Percentiles rank a stretch among this genome's conserved stretches.
These are phyloP conservation scores for Colletotrichum echinochloae DNA, from an alignment of 2,329 filamentous ascomycete genomes.

Conservation along the genomic window DNA sequence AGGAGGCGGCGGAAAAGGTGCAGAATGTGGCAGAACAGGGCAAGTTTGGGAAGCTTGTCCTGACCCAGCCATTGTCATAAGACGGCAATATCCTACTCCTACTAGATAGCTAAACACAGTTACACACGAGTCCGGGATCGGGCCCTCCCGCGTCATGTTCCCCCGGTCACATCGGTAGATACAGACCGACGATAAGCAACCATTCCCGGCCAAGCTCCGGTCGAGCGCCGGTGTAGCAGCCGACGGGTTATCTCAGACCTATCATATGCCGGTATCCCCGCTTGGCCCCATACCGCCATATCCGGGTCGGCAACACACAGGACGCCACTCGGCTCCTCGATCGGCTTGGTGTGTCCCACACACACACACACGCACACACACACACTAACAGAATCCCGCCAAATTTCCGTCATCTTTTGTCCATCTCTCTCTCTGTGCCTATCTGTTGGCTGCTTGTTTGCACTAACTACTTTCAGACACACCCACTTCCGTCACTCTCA, in stretches of 20 bases:
- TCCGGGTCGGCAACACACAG: conserved; percentile 27
- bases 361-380: not conserved
- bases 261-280: not conserved
- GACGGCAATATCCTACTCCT: too few relatives aligned
- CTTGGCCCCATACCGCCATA: conserved; percentile 12
- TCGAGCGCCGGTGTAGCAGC: conserved; percentile 19
- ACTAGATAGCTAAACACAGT: too few relatives aligned
- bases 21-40: conserved; percentile 7
- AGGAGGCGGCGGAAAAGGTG: conserved; percentile 8
- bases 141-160: conserved; percentile 24
- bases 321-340: conserved; percentile 38
- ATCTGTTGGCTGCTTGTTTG: not conserved
- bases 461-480: not conserved
- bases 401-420: not conserved
- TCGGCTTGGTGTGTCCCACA: conserved; percentile 7
- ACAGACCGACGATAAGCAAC: conserved; percentile 26
- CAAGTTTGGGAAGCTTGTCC: conserved; percentile 20
- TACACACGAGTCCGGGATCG: conserved; percentile 16
- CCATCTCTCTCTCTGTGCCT: not conserved
- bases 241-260: conserved; percentile 28
- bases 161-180: conserved; percentile 14
- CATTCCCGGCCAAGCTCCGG: conserved; percentile 22
- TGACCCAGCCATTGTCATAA: too few relatives aligned
- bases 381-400: conserved; percentile 14
- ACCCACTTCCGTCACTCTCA: not conserved